A percentile compares a stretch with the other conserved stretches of the same genome.
Conservation (phyloP, 139 green algal genomes). For the Picochlorum sp. region DNA sequence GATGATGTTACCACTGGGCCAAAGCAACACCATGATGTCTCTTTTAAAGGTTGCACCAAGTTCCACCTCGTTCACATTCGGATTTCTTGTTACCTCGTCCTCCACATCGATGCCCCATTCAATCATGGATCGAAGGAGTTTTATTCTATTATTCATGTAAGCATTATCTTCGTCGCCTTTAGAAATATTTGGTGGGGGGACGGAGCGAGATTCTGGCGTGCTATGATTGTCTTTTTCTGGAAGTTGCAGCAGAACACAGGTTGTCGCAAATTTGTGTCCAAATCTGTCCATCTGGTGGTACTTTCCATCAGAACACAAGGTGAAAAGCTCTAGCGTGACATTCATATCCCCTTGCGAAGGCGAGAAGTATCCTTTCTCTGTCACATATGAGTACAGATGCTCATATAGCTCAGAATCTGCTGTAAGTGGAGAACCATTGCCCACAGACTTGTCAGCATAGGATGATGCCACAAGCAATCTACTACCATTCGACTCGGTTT, state of each 20-base stretch:
- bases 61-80: not conserved
- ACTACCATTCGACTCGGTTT: constrained; percentile 7
- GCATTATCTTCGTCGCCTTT: constrained; percentile 1
- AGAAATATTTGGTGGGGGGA: not conserved
- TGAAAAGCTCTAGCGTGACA: constrained; percentile 38
- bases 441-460: not conserved
- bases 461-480: constrained; percentile 27
- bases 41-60: not conserved
- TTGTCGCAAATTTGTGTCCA: constrained; percentile 33
- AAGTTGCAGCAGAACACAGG: constrained; percentile 24
- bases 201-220: not conserved
- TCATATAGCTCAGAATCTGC: not conserved
- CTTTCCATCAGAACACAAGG: constrained; percentile 39
- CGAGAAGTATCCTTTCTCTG: constrained; percentile 4
- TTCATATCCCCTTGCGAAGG: constrained; percentile 11
- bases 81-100: not conserved
- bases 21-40: constrained; percentile 44
- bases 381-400: not conserved
- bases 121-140: constrained; percentile 60
- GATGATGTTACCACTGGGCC: constrained; percentile 46
- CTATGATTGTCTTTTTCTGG: not conserved
- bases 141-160: constrained; percentile 26
- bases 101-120: constrained; percentile 54
- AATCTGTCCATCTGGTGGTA: constrained; percentile 49
- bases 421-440: not conserved